Evolutionary conservation across 2,329 filamentous ascomycete genomes (phyloP).

Genomic region (Falciphora oryzae): DNA sequence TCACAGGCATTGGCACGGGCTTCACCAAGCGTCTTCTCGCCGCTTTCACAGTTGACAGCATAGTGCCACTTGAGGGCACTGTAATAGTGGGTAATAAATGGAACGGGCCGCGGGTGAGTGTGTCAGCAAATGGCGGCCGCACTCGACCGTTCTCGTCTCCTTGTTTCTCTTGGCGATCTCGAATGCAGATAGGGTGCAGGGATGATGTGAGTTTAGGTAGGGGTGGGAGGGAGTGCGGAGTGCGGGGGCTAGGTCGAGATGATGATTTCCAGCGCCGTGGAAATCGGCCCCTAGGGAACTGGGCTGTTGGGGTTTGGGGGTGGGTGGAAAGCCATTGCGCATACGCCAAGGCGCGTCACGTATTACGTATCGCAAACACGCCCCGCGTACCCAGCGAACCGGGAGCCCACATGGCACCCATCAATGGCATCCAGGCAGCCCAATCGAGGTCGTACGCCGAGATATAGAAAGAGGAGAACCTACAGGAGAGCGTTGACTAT

Average conservation of each 20-base stretch:
- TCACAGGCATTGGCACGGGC: constrained; percentile 70
- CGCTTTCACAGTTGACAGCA: constrained; percentile 45
- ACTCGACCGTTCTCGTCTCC: background rate
- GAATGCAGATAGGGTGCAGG: background rate
- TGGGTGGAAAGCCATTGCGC: no score
- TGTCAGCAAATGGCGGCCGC: background rate
- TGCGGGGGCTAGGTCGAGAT: background rate
- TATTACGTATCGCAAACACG: background rate
- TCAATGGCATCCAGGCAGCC: no score
- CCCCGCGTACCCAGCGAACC: background rate
- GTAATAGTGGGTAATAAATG: background rate
- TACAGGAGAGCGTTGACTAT: constrained; percentile 70
- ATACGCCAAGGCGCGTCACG: background rate
- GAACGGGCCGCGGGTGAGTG: background rate
- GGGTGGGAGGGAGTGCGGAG: background rate
- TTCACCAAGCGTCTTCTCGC: constrained; percentile 60
- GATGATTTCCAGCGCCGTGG: no score
- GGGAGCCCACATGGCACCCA: constrained; percentile 6
- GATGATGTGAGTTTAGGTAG: background rate
- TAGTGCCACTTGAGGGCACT: constrained; percentile 75
- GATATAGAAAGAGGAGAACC: constrained; percentile 26
- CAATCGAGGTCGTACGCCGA: background rate
- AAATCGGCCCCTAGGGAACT: no score
- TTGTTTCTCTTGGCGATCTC: background rate
- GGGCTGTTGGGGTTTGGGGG: no score